Base-by-base conservation (phyloP, 1,139 yeast species). In the Komagataea norvegica region DNA sequence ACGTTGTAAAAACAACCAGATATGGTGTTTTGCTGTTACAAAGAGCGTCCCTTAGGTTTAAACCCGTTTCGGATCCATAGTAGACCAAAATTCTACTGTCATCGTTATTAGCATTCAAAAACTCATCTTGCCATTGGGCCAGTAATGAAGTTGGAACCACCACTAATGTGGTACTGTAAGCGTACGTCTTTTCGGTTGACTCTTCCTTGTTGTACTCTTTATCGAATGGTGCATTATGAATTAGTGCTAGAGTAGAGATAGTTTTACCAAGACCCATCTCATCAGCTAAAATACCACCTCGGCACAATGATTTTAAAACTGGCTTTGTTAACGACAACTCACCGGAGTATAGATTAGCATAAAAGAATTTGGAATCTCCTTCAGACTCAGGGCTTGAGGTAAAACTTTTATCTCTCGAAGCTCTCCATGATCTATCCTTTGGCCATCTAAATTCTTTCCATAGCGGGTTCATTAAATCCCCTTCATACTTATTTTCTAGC, bases 211-310 rank as follows among this genome's bases (percentile, higher is more conserved):
- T 40, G 30, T 41, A 49, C 1, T 52, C 40, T 6, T 45, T 38
- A 52, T 79, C 87, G 34, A 54, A 60, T 0, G 87, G 85, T 8
- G 71, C 77, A 1, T 85, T 70, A 42, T 82, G 76, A 6, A 91
- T 67, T 36, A 91, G 61, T 0, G 96, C 74, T 44, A 87, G 61
- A 0, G 95, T 77, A 1, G 95, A 83, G 16, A 89, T 84, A 0
- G 97, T 89, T 55, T 89, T 89, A 31, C 97, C 97, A 7, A 89
- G 67, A 0, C 97, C 97, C 97, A 89, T 89, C 57, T 89, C 97
- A 60, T 89, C 97, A 0, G 96, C 95, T n/a, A 89, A 64, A 14
- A 89, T 85, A 1, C 98, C 98, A 17, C 98, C 97, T 43, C 65
- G 64, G 27, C 79, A 68, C 24, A 73, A 60, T 0, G 80, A 67